Evolutionary conservation across 148 eudicot species (phyloP).

Genomic region (Gaultheria prostrata): DNA sequence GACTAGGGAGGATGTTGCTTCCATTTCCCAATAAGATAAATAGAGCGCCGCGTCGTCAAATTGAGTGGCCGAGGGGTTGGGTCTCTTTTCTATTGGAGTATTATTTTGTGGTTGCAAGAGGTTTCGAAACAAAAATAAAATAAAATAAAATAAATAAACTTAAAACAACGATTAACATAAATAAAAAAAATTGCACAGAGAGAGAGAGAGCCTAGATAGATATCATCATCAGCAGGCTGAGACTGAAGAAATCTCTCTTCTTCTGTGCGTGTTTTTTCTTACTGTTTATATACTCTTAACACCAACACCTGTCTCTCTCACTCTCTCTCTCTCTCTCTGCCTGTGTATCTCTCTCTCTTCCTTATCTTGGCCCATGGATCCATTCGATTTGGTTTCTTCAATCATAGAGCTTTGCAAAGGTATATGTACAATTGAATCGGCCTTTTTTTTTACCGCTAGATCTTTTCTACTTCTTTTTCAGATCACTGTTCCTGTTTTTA

Average conservation of each 20-base stretch:
- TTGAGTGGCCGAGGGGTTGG: too few species aligned
- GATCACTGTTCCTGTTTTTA: background rate
- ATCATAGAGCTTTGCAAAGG: constrained; percentile 52
- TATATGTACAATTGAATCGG: constrained; percentile 14
- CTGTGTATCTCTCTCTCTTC: background rate
- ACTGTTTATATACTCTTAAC: background rate
- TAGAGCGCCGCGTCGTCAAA: too few species aligned
- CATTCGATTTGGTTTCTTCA: constrained; percentile 29
- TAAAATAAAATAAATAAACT: background rate
- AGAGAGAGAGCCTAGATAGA: background rate
- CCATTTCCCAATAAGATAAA: too few species aligned
- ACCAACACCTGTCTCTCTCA: background rate
- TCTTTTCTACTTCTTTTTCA: constrained; percentile 19
- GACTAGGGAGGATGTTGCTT: too few species aligned
- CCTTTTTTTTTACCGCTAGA: constrained; percentile 7
- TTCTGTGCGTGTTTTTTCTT: background rate
- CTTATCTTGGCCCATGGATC: constrained; percentile 35
- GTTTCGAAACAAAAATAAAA: background rate
- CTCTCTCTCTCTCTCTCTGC: background rate
- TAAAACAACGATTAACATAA: background rate
- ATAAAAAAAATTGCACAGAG: background rate
- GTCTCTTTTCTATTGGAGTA: too few species aligned
- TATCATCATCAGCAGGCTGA: background rate
- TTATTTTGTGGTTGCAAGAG: background rate
- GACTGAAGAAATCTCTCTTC: background rate